These are phyloP conservation scores for Monilinia laxa DNA, from an alignment of 2,329 filamentous ascomycete species.

Conservation along the genomic window DNA sequence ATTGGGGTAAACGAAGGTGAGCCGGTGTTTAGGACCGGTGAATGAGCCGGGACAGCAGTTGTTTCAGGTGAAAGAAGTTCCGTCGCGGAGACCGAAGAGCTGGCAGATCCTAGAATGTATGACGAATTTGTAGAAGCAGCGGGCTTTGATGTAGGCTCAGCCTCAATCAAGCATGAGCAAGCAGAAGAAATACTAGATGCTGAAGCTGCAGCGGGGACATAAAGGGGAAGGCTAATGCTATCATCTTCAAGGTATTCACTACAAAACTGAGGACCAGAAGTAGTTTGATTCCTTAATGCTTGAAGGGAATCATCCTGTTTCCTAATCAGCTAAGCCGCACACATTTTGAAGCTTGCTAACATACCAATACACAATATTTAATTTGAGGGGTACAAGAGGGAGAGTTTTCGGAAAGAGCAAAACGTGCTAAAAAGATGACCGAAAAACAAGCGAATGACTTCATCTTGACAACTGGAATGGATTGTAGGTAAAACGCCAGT, in stretches of 20 bases:
- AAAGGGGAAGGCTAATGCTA: neutral
- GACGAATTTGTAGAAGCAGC: neutral
- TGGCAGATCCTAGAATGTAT: neutral
- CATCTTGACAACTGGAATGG: neutral
- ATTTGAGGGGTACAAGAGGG: conserved; percentile 9
- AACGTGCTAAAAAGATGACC: conserved; percentile 2
- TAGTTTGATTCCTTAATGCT: neutral
- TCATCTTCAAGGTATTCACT: conserved; percentile 2
- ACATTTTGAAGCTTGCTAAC: neutral
- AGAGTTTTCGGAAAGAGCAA: conserved; percentile 10
- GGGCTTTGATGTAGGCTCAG: neutral
- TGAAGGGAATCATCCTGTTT: conserved; percentile 11
- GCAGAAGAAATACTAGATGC: conserved; percentile 10
- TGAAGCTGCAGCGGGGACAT: neutral
- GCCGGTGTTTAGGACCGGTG: neutral
- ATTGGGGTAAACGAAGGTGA: neutral
- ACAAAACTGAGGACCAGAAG: neutral
- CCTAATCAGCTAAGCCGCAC: neutral
- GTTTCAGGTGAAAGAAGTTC: neutral
- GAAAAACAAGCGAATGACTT: conserved; percentile 6
- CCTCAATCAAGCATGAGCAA: conserved; percentile 12
- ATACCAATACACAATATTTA: conserved; percentile 1
- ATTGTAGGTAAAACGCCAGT: neutral
- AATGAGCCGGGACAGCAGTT: neutral
- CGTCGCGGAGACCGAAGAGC: neutral